A percentile compares a stretch with the other conserved stretches of the same genome.
Evolutionary conservation across 257 asterid genomes (phyloP).

Genomic region (Sherardia arvensis): DNA sequence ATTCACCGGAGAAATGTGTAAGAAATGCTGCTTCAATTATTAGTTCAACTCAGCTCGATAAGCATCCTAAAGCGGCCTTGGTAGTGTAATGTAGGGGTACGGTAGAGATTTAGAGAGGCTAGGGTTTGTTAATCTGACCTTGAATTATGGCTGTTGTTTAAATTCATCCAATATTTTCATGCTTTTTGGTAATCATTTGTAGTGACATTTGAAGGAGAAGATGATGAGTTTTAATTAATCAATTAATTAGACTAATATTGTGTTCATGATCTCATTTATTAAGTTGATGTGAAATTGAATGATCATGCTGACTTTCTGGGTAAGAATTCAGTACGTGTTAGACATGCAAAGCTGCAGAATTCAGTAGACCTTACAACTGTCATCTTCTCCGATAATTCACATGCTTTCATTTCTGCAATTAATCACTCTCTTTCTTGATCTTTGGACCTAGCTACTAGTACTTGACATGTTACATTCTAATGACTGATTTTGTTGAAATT

Average conservation of each 20-base stretch:
- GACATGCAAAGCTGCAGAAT: conserved; percentile 26
- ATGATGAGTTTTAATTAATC: neutral
- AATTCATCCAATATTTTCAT: neutral
- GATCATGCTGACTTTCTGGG: neutral
- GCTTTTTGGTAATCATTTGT: neutral
- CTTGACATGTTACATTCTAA: neutral
- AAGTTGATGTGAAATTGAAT: neutral
- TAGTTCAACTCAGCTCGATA: neutral
- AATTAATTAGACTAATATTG: neutral
- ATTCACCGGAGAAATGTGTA: neutral
- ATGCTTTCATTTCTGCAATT: conserved; percentile 19
- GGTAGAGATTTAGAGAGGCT: neutral
- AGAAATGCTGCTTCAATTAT: conserved; percentile 2
- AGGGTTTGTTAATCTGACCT: conserved; percentile 9
- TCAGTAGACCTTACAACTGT: conserved; percentile 9
- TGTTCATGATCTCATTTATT: neutral
- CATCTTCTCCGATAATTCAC: conserved; percentile 20
- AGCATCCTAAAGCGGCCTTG: neutral
- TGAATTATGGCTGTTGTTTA: neutral
- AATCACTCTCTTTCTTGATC: neutral
- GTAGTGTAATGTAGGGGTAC: conserved; percentile 1
- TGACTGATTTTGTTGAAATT: neutral
- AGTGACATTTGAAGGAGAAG: neutral
- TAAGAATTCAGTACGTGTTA: conserved; percentile 25
- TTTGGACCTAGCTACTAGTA: neutral